These are phyloP conservation scores for Ustilago curta DNA, from an alignment of 1,284 basidiomycete species.

Conservation along the genomic window DNA sequence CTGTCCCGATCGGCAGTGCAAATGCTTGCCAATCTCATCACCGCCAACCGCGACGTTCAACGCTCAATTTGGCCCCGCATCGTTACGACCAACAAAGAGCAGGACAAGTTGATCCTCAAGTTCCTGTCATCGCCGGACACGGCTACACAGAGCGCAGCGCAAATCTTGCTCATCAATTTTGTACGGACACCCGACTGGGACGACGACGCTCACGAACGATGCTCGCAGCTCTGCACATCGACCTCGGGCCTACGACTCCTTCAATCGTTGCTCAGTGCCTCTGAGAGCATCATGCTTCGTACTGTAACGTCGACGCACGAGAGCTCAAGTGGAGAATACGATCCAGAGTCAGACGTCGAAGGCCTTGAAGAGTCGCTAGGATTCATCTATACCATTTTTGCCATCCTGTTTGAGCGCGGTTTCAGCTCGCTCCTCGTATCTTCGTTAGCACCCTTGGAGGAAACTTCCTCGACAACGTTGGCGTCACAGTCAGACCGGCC, in stretches of 20 bases:
- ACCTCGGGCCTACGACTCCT: conserved; percentile 22
- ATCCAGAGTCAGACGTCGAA: conserved; percentile 23
- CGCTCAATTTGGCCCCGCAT: conserved; percentile 30
- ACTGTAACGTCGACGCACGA: conserved; percentile 10
- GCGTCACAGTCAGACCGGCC: conserved; percentile 12
- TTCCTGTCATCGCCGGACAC: conserved; percentile 44
- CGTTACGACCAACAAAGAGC: conserved; percentile 12
- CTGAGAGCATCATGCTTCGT: conserved; percentile 45
- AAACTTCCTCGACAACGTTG: conserved; percentile 10
- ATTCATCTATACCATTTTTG: conserved; percentile 49
- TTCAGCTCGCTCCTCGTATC: conserved; percentile 26
- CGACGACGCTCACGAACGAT: conserved; percentile 7
- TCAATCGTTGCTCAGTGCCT: conserved; percentile 26
- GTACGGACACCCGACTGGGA: conserved; percentile 2
- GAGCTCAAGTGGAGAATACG: conserved; percentile 2
- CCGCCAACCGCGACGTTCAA: conserved; percentile 31
- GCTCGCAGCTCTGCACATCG: conserved; percentile 22
- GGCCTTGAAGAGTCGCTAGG: conserved; percentile 44
- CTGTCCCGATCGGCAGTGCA: conserved; percentile 38
- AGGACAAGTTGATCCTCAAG: conserved; percentile 28
- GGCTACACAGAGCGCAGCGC: conserved; percentile 36
- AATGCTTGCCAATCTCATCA: conserved; percentile 51
- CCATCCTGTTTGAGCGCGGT: conserved; percentile 36
- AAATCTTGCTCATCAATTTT: conserved; percentile 47
- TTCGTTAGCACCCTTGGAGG: conserved; percentile 27